Evolutionary conservation across 1,284 basidiomycete genomes (phyloP), one percentile per base, ranked within the genome.

Genomic region (Leccinum pachyderme): DNA sequence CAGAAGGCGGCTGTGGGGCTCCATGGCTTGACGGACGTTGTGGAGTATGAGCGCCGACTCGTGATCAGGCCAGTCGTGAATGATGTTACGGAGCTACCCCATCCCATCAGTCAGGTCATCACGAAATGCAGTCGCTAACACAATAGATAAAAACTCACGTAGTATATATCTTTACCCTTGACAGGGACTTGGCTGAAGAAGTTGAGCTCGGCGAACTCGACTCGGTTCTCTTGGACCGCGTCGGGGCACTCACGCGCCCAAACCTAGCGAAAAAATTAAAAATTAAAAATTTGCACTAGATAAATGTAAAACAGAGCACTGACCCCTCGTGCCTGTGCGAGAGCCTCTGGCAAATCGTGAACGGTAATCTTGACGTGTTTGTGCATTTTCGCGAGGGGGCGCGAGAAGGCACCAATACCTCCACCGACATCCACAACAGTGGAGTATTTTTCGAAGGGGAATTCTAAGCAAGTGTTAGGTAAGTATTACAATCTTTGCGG

Each of bases 351-450:
- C 25, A 68, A 58, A 52, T 71, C 71, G 12, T 70, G 72, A 39
- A 72, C 51, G 4, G 62, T 71, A 7, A 73, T 58, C 46, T 67
- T 61, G 18, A 72, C 13, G 29, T 71, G 47, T 29, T 62, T 66
- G 49, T 68, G 56, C 13, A 35, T 59, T 28, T 60, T 61, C 3
- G 66, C 63, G 2, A 71, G 59, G 9, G 67, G 61, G 9, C 72
- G 59, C 9, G 68, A 59, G 43, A 70, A 68, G 7, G 60, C 61
- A 18, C 69, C 72, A 8, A 70, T 63, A 18, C 72, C 71, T 52
- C 69, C 72, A n/a, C 72, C 69, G 7, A 71, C 61, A 48, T 71
- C 72, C 11, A 72, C 65, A 27, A 70, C 55, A 5, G 60, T 59
- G 0, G 67, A 62, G 18, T 60, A 65, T 28, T 62, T 57, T 33